Percentiles rank a stretch among this genome's conserved stretches.
Conservation (phyloP, 2,329 filamentous ascomycete genomes). For the Fusarium lyarnte region DNA sequence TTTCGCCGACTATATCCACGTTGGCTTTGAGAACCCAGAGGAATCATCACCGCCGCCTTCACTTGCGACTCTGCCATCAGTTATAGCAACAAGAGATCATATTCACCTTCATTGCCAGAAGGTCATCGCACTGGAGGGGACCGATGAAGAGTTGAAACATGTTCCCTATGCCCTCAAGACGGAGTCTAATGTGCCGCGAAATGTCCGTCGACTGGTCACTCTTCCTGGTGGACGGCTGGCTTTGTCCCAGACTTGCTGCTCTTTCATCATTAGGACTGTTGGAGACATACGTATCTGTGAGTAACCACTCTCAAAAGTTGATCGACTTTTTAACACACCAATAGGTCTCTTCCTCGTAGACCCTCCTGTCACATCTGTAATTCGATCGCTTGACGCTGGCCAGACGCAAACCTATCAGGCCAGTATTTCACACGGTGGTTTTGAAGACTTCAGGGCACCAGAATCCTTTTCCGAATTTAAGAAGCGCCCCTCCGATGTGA, state of each 20-base stretch:
- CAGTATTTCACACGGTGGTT: accelerated
- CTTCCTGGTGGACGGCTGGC: not conserved
- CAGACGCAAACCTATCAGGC: accelerated
- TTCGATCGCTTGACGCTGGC: accelerated
- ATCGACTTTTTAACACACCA: not conserved
- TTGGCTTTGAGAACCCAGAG: not conserved
- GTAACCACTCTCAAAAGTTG: accelerated
- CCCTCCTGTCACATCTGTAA: not conserved
- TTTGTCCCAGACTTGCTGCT: accelerated
- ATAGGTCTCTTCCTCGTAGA: accelerated
- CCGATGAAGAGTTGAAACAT: accelerated
- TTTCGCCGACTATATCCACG: not conserved
- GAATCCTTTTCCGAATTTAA: accelerated
- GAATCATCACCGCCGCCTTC: accelerated
- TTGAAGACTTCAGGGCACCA: not conserved
- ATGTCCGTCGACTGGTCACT: accelerated
- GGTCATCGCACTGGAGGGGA: accelerated
- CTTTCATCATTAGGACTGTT: accelerated
- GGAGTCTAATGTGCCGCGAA: accelerated
- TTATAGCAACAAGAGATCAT: not conserved
- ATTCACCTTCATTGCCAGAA: not conserved
- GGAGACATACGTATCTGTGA: not conserved
- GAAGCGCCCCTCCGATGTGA: accelerated
- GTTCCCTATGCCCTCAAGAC: accelerated
- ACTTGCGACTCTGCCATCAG: accelerated